Conservation (phyloP, 805 yeast species). For the Candida ficus region DNA sequence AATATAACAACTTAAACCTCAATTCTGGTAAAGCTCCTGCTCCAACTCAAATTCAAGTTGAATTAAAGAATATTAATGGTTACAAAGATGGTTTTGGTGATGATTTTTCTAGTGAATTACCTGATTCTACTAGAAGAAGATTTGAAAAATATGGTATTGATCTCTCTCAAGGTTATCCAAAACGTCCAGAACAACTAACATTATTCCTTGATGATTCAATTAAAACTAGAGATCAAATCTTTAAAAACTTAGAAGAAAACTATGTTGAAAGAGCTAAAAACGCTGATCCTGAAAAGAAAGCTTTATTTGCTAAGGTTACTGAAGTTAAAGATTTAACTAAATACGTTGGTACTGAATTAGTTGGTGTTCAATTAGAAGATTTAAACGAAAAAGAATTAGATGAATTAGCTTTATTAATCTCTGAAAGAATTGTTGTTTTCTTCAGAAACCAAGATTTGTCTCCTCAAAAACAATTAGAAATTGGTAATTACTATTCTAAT, state of each 20-base stretch:
- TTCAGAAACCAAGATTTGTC: slow-evolving; percentile 25
- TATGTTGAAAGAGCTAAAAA: slow-evolving; percentile 32
- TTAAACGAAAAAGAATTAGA: slow-evolving; percentile 39
- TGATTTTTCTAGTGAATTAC: slow-evolving; percentile 16
- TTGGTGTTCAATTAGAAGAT: slow-evolving; percentile 40
- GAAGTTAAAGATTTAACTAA: slow-evolving; percentile 39
- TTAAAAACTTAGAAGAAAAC: slow-evolving; percentile 26
- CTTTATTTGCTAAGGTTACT: slow-evolving; percentile 35
- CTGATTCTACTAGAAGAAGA: slow-evolving; percentile 27
- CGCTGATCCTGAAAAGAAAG: slow-evolving; percentile 40
- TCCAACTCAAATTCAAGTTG: slow-evolving; percentile 5
- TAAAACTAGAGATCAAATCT: slow-evolving; percentile 25
- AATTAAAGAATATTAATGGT: slow-evolving; percentile 9
- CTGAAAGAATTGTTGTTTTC: slow-evolving; percentile 48
- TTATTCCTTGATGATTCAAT: slow-evolving; percentile 36
- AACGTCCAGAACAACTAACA: slow-evolving; percentile 33
- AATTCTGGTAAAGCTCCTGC: neutral
- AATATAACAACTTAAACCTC: slow-evolving; percentile 5
- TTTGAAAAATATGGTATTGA: slow-evolving; percentile 32
- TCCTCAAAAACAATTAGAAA: slow-evolving; percentile 15
- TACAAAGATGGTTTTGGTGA: slow-evolving; percentile 12
- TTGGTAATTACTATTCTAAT: slow-evolving; percentile 22
- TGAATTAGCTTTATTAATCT: slow-evolving; percentile 42
- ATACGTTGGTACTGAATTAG: slow-evolving; percentile 45
- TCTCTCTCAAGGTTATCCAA: slow-evolving; percentile 36